Conservation (phyloP, 495 filamentous ascomycete species). For the Aspergillus hancockii region DNA sequence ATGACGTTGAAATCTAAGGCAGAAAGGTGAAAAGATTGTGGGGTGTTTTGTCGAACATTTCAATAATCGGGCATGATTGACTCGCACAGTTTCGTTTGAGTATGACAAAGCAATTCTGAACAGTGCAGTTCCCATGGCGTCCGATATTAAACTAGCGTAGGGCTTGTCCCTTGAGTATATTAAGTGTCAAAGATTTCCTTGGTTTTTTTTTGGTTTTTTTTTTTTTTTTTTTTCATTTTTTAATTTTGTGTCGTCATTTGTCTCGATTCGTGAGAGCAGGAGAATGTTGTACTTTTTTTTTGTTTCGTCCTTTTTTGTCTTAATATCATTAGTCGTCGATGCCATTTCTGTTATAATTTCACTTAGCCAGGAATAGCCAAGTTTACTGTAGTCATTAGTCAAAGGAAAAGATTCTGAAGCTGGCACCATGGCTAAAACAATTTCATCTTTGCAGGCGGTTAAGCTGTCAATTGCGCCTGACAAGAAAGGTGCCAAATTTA, state of each 20-base stretch:
- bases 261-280: conserved; percentile 3
- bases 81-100: not conserved
- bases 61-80: not conserved
- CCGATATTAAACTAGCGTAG: not conserved
- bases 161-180: not conserved
- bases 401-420: conserved; percentile 13
- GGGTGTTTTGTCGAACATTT: conserved; percentile 9
- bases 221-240: conserved; percentile 10
- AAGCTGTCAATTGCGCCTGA: not conserved
- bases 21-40: conserved; percentile 6
- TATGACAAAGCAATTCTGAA: not conserved
- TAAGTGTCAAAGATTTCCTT: not conserved
- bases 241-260: conserved; percentile 9
- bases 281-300: conserved; percentile 7
- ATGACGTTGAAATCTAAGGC: not conserved
- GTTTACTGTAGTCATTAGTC: conserved; percentile 29
- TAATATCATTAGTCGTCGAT: conserved; percentile 43
- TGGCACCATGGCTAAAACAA: conserved; percentile 14
- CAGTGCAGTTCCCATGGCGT: not conserved
- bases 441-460: conserved; percentile 1
- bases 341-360: conserved; percentile 41
- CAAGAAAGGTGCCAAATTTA: conserved; percentile 15
- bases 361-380: conserved; percentile 16
- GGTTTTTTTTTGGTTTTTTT: not conserved
- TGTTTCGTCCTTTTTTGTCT: conserved; percentile 5